Evolutionary conservation across 2,329 filamentous ascomycete genomes (phyloP), one percentile per base, ranked within the genome.

Genomic region (Bisporella sp.): DNA sequence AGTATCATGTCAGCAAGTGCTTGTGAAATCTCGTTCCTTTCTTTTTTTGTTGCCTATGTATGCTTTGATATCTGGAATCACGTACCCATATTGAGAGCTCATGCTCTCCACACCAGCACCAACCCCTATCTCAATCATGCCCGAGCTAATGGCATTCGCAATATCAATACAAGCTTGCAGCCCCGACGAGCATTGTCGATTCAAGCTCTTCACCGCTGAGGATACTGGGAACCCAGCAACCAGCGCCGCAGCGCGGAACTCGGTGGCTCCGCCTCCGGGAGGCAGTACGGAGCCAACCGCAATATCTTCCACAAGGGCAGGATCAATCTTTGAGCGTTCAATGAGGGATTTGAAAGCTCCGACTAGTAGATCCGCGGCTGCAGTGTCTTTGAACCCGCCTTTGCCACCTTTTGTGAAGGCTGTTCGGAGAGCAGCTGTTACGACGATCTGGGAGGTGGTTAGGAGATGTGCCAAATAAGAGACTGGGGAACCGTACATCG

Each of bases 21-120:
- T 12, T 12, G 28, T 43, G 11, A 8, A 39, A n/a, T 45, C 43
- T 31, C 7, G 6, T 6, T n/a, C 21, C 21, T 21, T 21, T 21
- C 21, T 2, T 21, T 21, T 21, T 21, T 21, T 21, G 21, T 21
- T 21, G 21, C 21, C 21, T 21, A 21, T 21, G 21, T 21, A 21
- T 21, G 21, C 21, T 3, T 21, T 21, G 21, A 21, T 21, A 21
- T 21, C 21, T 21, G 21, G 21, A 21, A 21, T 21, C 21, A 70
- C 80, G 61, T 73, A 87, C 82, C 92, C 93, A 68, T 97, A 97
- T 66, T 96, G 87, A 51, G 78, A 77, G 64, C 82, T 88, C 93
- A 99, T 99, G 76, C 87, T 93, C 81, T 99, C 93, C 29, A 96
- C 90, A 64, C 93, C 93, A 21, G 91, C 91, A 59, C 92, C 93